Evolutionary conservation across 192 early-diverging fungal species (phyloP).

Genomic region (Rhizoclosmatium globosum): DNA sequence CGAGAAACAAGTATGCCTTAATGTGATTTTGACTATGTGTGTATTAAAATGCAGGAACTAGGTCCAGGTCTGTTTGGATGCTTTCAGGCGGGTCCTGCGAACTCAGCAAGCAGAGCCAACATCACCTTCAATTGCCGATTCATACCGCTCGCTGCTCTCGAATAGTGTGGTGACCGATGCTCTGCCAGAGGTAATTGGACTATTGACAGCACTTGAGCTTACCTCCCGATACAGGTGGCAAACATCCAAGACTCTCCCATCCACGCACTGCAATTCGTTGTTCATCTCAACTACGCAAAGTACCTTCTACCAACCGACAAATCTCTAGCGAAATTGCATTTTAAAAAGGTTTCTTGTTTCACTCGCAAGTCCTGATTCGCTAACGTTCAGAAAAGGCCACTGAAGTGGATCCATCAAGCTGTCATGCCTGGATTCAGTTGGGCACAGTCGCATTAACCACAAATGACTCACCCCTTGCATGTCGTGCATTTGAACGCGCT

Average conservation of each 20-base stretch:
- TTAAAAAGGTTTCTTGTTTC: not conserved
- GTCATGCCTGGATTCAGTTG: not conserved
- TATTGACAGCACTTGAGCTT: too few relatives aligned
- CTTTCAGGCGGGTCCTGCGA: not conserved
- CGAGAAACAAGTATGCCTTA: too few relatives aligned
- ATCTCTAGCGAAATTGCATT: not conserved
- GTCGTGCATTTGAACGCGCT: not conserved
- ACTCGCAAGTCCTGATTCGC: not conserved
- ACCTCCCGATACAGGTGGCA: not conserved
- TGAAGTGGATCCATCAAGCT: not conserved
- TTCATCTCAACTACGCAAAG: constrained; percentile 6
- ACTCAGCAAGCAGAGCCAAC: not conserved
- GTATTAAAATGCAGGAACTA: too few relatives aligned
- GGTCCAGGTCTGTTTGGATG: not conserved
- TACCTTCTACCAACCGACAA: not conserved
- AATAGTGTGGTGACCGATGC: not conserved
- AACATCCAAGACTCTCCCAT: not conserved
- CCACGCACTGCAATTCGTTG: constrained; percentile 19
- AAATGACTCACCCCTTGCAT: not conserved
- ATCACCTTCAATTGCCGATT: not conserved
- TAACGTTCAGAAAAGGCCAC: not conserved
- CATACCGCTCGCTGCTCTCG: constrained; percentile 1
- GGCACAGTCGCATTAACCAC: not conserved
- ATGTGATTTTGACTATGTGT: too few relatives aligned
- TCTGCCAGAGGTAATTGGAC: not conserved